phyloP scores from a whole-genome alignment of 495 filamentous ascomycete species.

The Penicillium bovifimosum region DNA sequence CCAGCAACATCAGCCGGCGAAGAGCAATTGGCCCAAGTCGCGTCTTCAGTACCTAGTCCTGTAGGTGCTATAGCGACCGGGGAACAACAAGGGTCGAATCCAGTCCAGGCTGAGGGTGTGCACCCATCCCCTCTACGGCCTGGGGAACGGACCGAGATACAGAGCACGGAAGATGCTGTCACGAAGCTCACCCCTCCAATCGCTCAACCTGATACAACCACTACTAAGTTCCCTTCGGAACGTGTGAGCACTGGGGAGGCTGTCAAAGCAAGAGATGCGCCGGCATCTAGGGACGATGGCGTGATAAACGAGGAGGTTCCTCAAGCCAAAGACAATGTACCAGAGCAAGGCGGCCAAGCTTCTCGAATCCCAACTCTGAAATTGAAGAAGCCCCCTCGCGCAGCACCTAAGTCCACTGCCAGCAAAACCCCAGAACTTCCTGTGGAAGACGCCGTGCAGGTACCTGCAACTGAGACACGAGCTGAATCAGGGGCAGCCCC shows the following conservation, averaged over 20 bases:
- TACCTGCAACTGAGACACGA: neutral
- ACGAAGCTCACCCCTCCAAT: neutral
- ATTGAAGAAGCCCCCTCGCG: slow-evolving; percentile 3
- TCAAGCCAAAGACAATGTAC: neutral
- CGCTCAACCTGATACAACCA: neutral
- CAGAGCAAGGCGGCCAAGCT: neutral
- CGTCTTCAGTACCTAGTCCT: neutral
- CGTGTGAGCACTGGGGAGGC: neutral
- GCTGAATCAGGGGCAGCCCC: neutral
- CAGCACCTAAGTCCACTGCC: neutral
- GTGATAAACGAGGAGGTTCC: neutral
- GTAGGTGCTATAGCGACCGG: neutral
- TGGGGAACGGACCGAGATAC: neutral
- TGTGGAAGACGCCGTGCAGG: neutral
- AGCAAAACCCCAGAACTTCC: neutral
- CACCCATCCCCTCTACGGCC: slow-evolving; percentile 9
- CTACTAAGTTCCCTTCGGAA: neutral
- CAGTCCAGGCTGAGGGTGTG: neutral
- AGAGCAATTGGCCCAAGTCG: neutral
- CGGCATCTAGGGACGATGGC: neutral
- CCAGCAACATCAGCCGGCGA: neutral
- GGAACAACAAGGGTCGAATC: neutral
- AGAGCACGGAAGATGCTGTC: neutral
- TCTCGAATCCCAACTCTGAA: neutral
- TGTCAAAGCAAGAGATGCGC: neutral